Evolutionary conservation across 192 early-diverging fungal species (phyloP), one percentile per base, ranked within the genome.

Genomic region (Rhizophagus sp.): DNA sequence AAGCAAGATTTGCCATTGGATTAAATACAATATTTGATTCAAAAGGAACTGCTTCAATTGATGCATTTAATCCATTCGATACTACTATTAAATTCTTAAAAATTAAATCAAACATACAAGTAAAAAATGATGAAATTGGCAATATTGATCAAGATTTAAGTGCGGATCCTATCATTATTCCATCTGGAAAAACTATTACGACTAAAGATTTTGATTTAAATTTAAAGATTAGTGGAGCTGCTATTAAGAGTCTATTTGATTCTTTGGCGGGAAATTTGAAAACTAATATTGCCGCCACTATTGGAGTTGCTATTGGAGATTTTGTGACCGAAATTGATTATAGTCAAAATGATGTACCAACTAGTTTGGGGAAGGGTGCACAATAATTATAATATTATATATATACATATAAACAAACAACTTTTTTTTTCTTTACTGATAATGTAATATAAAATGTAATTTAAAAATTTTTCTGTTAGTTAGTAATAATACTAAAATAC

Each of bases 31-130:
- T 79, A 62, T 71, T 79, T 44, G 39, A 49, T 44, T 19, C 25
- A 44, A 79, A 79, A 52, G 78, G 67, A 5, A 79, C 65, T 33
- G 67, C 78, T 3, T 52, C 78, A 34, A 67, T 79, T 57, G 78
- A 79, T 61, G 49, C 65, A 41, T 79, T 50, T 61, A 79, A 79
- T 69, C 78, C 78, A 33, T 61, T 79, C 22, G 78, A 70, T 24
- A 79, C 78, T 13, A 44, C 49, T 24, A 71, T 79, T 13, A 79
- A 61, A 62, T 71, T 79, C 50, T 41, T 71, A 15, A 30, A 79
- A 24, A 79, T 79, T 13, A 11, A 71, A 50, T 44, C 78, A 34
- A 62, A 22, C 1, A 36, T 79, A 36, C 50, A 30, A 34, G 27
- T 24, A 3, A 17, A 71, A 27, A 5, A 36, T 11, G 30, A 69